Percentiles rank a stretch among this genome's conserved stretches.
These are phyloP conservation scores for Passiflora organensis DNA, from an alignment of 345 rosid species.

Conservation along the genomic window DNA sequence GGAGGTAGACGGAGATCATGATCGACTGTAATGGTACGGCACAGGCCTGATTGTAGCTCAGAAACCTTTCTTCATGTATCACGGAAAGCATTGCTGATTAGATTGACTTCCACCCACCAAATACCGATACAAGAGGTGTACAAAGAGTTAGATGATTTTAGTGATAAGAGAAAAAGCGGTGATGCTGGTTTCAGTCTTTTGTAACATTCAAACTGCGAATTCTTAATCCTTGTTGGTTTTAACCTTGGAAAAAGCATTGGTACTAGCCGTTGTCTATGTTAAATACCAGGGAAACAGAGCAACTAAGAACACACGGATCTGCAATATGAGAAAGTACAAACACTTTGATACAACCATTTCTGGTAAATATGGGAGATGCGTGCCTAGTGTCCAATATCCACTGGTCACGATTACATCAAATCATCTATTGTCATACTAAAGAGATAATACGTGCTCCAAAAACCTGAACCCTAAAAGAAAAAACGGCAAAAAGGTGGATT, in stretches of 20 bases:
- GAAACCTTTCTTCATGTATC: neutral
- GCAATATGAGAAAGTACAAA: conserved; percentile 15
- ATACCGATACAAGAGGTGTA: neutral
- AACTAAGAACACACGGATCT: no score
- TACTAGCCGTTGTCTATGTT: no score
- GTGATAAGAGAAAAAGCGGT: no score
- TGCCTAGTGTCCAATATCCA: conserved; percentile 19
- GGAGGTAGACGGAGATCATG: conserved; percentile 20
- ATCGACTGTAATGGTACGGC: conserved; percentile 3
- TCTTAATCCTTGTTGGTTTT: no score
- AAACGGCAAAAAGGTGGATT: conserved; percentile 5
- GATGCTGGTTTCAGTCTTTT: no score
- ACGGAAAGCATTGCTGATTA: neutral
- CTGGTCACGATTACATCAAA: conserved; percentile 29
- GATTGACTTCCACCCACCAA: neutral
- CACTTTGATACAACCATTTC: conserved; percentile 29
- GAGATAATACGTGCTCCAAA: neutral
- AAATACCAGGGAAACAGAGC: no score
- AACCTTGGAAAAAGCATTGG: no score
- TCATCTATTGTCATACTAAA: conserved; percentile 9
- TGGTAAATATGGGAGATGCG: conserved; percentile 11
- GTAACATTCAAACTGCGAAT: no score
- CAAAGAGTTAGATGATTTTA: conserved; percentile 3
- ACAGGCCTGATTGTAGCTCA: no score
- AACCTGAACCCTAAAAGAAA: conserved; percentile 23